Evolutionary conservation across 129 eudicot genomes (phyloP), one percentile per base, ranked within the genome.

Genomic region (carrot (Daucus carota)): DNA sequence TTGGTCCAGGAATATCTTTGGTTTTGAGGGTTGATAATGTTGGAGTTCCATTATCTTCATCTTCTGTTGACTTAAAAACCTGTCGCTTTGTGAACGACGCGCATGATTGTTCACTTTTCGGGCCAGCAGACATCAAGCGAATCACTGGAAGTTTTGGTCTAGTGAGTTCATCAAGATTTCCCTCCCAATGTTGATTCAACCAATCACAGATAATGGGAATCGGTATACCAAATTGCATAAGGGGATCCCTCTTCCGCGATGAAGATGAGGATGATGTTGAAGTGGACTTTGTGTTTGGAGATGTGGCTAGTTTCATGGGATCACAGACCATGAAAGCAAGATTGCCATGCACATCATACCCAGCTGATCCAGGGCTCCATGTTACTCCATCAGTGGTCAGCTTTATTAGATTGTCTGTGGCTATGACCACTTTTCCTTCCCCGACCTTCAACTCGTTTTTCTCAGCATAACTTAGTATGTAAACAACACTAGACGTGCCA

Each of bases 141-240:
- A 91, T 91, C 72, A 94, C 82, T 13, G 98, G 98, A 36, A 94
- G 79, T 79, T 86, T 91, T 1, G 98, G 97, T 82, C 88, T 94
- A 80, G 83, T 89, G 44, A 89, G 85, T 69, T 91, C 98, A 78
- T 94, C 97, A 9, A 94, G 91, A 81, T 78, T 91, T 4, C 98
- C 98, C 63, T 94, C 98, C 98, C 97, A 94, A 74, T 91, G 90
- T 81, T 94, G 97, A 83, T 89, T 89, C 78, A 94, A 82, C 98
- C 98, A 94, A 76, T 94, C 97, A 65, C 88, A 87, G 9, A 91
- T 91, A 71, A 91, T 74, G 13, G 98, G 98, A 50, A 94, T 94
- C 3, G 97, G 98, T 78, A 94, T 91, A 28, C 96, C 98, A 74
- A 94, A 91, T 78, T 94, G 98, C 96, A 85, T 87, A 15, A 93